Base-by-base conservation (phyloP, 257 asterid genomes). In the Plantago major region DNA sequence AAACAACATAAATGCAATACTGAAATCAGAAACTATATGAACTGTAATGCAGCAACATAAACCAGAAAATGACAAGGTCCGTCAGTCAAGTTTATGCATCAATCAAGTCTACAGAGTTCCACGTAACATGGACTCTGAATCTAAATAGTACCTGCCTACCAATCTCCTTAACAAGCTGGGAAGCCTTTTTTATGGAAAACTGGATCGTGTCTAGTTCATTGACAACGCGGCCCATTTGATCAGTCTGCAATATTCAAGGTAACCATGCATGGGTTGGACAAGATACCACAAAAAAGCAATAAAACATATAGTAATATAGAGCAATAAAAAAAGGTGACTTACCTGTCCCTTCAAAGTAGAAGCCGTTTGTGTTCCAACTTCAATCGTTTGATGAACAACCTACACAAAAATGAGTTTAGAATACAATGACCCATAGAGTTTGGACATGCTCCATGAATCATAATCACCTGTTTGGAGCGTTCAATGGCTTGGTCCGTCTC, bases 401-500 rank as follows among this genome's bases (percentile, higher is more conserved):
- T 93, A 71, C 57, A 68, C 49, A 62, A 67, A 58, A 67, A 13
- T 40, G 59, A 65, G 69, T 74, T 73, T 8, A 69, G 62, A 51
- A 63, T 58, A 49, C 14, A 9, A 54, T 58, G 66, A 33, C 37
- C 42, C 15, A 15, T 38, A 46, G 22, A 67, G 53, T 58, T 42
- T 15, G 37, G 56, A 71, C 26, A 22, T 67, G 64, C 62, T 44
- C 10, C 30, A 52, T 28, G 66, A 58, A 46, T 51, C 33, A 57
- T 43, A 47, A 22, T 60, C 62, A 87, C 99, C 94, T 93, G 99
- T 81, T 93, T 87, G 64, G 99, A 93, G 65, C 99, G 97, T 72
- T 93, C 97, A 78, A 93, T 83, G 74, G 97, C 90, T 78, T 93
- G 97, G 78, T 93, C 99, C 66, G 99, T 93, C 90, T 93, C 97